phyloP scores from a whole-genome alignment of 2,329 filamentous ascomycete genomes.

The Trichoderma sp. region DNA sequence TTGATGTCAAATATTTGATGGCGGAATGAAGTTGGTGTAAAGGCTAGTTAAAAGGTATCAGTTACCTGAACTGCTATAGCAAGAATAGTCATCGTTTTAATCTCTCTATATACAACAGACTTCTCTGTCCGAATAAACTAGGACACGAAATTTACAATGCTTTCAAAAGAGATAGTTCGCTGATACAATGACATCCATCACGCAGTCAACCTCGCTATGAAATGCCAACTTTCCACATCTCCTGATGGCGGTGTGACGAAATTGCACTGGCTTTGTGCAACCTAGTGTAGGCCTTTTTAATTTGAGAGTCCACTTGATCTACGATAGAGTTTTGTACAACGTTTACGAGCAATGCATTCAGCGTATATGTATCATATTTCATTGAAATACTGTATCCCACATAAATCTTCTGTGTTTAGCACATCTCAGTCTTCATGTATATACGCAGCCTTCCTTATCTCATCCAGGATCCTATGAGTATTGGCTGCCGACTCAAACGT shows the following conservation, averaged over 20 bases:
- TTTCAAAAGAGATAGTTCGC: neutral
- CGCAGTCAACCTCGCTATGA: too few relatives aligned
- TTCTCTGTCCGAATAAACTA: neutral
- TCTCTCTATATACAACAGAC: neutral
- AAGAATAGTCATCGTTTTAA: neutral
- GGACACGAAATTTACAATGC: neutral
- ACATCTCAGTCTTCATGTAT: neutral
- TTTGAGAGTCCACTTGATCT: too few relatives aligned
- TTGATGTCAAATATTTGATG: neutral
- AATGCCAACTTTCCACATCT: too few relatives aligned
- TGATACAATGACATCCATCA: neutral
- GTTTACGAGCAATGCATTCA: neutral
- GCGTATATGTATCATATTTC: neutral
- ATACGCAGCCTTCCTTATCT: neutral
- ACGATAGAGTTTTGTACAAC: too few relatives aligned
- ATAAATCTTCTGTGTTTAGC: too few relatives aligned
- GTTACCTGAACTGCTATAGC: neutral
- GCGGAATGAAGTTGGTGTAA: neutral
- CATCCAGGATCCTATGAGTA: constrained; percentile 11
- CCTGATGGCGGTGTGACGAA: too few relatives aligned
- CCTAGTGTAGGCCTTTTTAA: too few relatives aligned
- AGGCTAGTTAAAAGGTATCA: neutral
- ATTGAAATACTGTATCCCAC: neutral
- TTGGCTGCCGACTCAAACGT: constrained; percentile 22
- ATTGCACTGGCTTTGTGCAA: too few relatives aligned